Conservation (phyloP, 768 basidiomycete species). For the Boletus barrowsii region DNA sequence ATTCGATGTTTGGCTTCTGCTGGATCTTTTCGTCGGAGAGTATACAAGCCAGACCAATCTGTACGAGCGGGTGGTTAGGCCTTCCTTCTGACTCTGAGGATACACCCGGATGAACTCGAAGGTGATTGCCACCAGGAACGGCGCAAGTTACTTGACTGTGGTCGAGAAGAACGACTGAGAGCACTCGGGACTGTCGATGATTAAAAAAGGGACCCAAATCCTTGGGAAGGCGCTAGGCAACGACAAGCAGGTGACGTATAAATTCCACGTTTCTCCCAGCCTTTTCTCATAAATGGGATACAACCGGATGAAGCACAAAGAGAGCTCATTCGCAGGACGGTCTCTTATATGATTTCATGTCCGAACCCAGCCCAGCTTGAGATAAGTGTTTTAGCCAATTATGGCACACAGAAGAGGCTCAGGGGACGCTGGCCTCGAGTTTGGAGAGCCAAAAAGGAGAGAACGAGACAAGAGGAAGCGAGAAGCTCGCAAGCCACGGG, state of each 20-base stretch:
- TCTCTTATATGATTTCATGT: slow-evolving; percentile 61
- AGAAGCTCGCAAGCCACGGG: slow-evolving; percentile 28
- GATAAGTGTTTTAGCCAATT: slow-evolving; percentile 84
- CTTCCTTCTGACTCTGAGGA: slow-evolving; percentile 85
- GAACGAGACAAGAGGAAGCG: slow-evolving; percentile 35
- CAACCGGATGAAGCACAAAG: slow-evolving; percentile 60
- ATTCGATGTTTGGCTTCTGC: slow-evolving; percentile 76
- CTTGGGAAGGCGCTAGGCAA: slow-evolving; percentile 63
- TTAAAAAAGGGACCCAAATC: slow-evolving; percentile 39
- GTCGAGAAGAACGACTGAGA: slow-evolving; percentile 60
- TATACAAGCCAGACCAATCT: background rate
- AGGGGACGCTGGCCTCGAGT: slow-evolving; percentile 67
- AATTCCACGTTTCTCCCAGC: background rate
- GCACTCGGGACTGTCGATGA: slow-evolving; percentile 48
- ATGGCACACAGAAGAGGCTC: slow-evolving; percentile 75
- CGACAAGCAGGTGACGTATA: slow-evolving; percentile 59
- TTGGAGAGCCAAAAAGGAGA: slow-evolving; percentile 59
- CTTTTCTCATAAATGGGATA: slow-evolving; percentile 7
- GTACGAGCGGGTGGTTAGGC: slow-evolving; percentile 75
- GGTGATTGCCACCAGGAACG: slow-evolving; percentile 69
- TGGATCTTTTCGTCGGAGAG: slow-evolving; percentile 37
- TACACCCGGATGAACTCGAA: slow-evolving; percentile 57
- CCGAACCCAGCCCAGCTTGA: slow-evolving; percentile 81
- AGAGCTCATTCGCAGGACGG: slow-evolving; percentile 74
- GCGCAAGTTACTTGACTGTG: slow-evolving; percentile 53